Evolutionary conservation across 108 stramenopile genomes (phyloP), one percentile per base, ranked within the genome.

Genomic region (Cyclotella sp.): DNA sequence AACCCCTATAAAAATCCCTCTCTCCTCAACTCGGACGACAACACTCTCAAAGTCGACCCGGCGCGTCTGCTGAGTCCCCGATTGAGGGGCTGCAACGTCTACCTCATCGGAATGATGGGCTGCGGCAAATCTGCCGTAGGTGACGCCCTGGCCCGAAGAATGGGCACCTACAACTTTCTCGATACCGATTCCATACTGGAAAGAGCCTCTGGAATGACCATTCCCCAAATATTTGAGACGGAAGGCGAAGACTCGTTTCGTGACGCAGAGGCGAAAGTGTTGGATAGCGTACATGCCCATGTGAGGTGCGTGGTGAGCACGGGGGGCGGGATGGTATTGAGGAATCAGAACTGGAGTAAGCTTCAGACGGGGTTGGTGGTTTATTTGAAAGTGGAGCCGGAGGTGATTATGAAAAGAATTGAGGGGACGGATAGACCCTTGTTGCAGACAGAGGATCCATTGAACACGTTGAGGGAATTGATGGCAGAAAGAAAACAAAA

Each of bases 31-130:
- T 68, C 40, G 3, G 78, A 83, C 14, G 76, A 67, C n/a, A 82
- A 73, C 14, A 42, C 62, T 29, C 79, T 89, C 66, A 87, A 87
- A 57, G 75, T 92, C 49, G 90, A 91, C 72, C 88, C 93, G 0
- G 95, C 93, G 10, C 80, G 95, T 15, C 81, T 96, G 19, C 75
- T 96, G 62, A 77, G 85, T 34, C 93, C 93, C 21, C 83, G 93
- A 22, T 76, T 97, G 54, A 70, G 84, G 22, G 96, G 96, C 34
- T 86, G 90, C 39, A 97, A 96, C 72, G 40, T 98, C 11, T 98
- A 97, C 81, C 85, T 98, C n/a, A 85, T 98, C 28, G 97, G 97
- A 15, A 93, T 98, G 94, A 98, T 98, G 97, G 97, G 97, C 43
- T 83, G 79, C 62, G 97, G 97, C 13, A 98, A 98, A 78, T 81